Evolutionary conservation across 2,329 filamentous ascomycete genomes (phyloP).

Genomic region (Aureobasidium uvarum): DNA sequence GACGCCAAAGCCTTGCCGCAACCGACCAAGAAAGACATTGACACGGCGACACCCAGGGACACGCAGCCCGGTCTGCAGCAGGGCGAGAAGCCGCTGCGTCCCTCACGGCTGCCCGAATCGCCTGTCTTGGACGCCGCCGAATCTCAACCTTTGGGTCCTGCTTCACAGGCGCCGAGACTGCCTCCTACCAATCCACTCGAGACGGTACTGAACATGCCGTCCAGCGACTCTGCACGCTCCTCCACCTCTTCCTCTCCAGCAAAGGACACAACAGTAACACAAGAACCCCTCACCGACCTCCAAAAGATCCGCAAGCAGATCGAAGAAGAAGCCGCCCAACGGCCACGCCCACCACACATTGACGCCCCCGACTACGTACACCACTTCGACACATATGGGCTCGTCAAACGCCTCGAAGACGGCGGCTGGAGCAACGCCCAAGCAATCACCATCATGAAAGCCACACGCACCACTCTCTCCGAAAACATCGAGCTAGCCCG

Average conservation of each 20-base stretch:
- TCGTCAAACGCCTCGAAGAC: constrained; percentile 74
- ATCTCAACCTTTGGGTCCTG: constrained; percentile 18
- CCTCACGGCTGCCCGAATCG: constrained; percentile 12
- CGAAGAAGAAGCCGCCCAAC: constrained; percentile 17
- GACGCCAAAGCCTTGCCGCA: constrained; percentile 29
- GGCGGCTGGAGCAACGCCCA: constrained; percentile 72
- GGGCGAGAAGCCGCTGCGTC: constrained; percentile 7
- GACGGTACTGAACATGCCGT: constrained; percentile 45
- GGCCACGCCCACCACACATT: constrained; percentile 60
- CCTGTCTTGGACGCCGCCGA: constrained; percentile 26
- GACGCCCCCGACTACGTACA: constrained; percentile 79
- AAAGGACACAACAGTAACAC: constrained; percentile 5
- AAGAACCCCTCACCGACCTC: constrained; percentile 9
- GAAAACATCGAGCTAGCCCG: constrained; percentile 79
- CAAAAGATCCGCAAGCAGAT: constrained; percentile 19
- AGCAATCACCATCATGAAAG: constrained; percentile 88
- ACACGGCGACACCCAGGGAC: constrained; percentile 1
- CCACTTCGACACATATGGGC: constrained; percentile 91
- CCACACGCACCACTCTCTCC: constrained; percentile 71
- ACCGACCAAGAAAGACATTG: constrained; percentile 17
- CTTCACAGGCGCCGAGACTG: constrained; percentile 20
- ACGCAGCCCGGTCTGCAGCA: background rate
- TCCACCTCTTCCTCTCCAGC: background rate
- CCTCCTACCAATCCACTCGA: constrained; percentile 41
- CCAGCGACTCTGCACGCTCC: constrained; percentile 27